phyloP scores from a whole-genome alignment of 2,329 filamentous ascomycete genomes.

The Penicillium sp. region DNA sequence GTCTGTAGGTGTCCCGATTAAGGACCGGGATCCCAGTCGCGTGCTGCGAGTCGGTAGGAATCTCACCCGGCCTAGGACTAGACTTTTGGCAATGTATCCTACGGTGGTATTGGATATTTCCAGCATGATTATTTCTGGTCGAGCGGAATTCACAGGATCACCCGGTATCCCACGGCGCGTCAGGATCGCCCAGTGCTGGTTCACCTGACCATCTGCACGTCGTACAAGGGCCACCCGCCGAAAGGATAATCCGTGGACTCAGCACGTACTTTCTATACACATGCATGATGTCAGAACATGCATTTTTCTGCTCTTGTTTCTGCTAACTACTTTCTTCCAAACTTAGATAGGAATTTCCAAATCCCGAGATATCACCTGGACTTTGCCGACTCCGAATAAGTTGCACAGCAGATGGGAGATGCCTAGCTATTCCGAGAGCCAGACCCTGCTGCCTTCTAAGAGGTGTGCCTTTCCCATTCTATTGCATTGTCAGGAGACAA shows the following conservation, averaged over 20 bases:
- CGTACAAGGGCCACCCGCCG: slow-evolving; percentile 16
- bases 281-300: not conserved
- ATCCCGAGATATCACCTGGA: not conserved
- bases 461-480: not conserved
- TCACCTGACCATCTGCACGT: slow-evolving; percentile 13
- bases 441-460: not conserved
- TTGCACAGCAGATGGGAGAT: slow-evolving; percentile 11
- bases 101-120: not conserved
- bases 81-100: not conserved
- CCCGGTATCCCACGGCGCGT: slow-evolving; percentile 2
- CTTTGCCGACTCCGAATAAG: not conserved
- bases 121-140: not conserved
- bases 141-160: not conserved
- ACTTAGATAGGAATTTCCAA: not conserved
- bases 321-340: not conserved
- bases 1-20: slow-evolving; percentile 8
- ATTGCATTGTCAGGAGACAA: not conserved
- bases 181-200: slow-evolving; percentile 1
- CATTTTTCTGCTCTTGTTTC: not conserved
- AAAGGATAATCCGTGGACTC: slow-evolving; percentile 6
- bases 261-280: not conserved
- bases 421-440: slow-evolving; percentile 1
- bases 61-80: slow-evolving; percentile 2
- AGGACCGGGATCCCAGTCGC: slow-evolving; percentile 6
- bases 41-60: slow-evolving; percentile 11